Base-by-base conservation (phyloP, 1,139 yeast genomes). In the Pichia sp. region DNA sequence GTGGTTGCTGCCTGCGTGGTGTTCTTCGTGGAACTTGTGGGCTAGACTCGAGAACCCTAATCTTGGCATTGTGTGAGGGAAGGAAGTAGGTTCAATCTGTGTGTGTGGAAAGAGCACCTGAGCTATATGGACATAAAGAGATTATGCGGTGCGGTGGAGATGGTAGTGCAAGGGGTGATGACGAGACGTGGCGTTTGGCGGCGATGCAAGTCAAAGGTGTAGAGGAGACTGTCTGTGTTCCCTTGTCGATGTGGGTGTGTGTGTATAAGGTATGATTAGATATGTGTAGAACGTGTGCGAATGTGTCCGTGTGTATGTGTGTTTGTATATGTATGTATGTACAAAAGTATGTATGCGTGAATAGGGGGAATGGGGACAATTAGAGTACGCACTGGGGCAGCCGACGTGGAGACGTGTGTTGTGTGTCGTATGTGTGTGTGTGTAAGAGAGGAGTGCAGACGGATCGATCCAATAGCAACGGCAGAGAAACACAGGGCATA, bases 1-100 rank as follows among this genome's bases (percentile, higher is more conserved):
- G 44, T 6, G 13, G 23, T 4, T 26, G 23, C 19, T 44, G 41
- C 23, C 23, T 19, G 3, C 46, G 30, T 43, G 53, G 42, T n/a
- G 32, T 2, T 55, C 59, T 1, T 56, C 57, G 30, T 56, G 59
- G n/a, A 50, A 50, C 36, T 50, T 52, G 44, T 56, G 57, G n/a
- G 57, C 53, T 11, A 57, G 41, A 10, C 49, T 49, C 8, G 59
- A 47, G 30, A 57, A 57, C 5, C 59, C 59, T 41, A 57, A 41
- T 44, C 56, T 50, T 10, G 59, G 56, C 59, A 57, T 55, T 8
- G 7, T 42, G 40, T 5, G 23, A 7, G 13, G 32, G 26, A 16
- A 8, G 5, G 36, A 45, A 11, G 26, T 40, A 13, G 13, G 26
- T 40, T 16, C 26, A 36, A 36, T 36, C 7, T 36, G 15, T 36